Evolutionary conservation across 2,329 filamentous ascomycete species (phyloP), one percentile per base, ranked within the genome.

Genomic region (Aspergillus chevalieri): DNA sequence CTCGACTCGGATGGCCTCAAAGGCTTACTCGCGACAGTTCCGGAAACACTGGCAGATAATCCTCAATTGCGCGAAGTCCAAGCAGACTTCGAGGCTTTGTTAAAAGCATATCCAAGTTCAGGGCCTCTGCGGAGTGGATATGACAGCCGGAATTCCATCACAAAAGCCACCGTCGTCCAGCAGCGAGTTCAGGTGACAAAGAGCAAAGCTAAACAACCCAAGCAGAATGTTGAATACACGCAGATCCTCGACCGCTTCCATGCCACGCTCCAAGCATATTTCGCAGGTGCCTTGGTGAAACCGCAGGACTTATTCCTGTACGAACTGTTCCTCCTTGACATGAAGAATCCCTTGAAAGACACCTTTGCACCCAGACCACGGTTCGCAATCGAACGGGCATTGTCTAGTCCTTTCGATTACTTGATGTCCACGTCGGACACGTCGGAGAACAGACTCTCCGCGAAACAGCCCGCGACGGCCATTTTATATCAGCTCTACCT

Each of bases 81-180:
- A n/a, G 61, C 67, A 21, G 67, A 77, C 43, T 69, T 85, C 30
- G 68, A 73, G 41, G 59, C 61, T 10, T 64, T 87, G 5, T 60
- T 76, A 19, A 60, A 68, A 30, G 68, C 68, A 41, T 74, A 79
- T 14, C 65, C 75, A 43, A 66, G 72, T 42, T 71, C 75, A 8
- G 74, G 72, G 34, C 68, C 75, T 3, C 76, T 94, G 26, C 83
- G 84, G 53, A 94, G 85, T 69, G 85, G 85, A 64, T 87, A 93
- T 66, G 85, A 85, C 58, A 78, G 85, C 9, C 84, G 85, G 39
- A 76, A 77, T 55, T 74, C 77, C 4, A 76, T 75, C 15, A 64
- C 80, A 5, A 71, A 78, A 49, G 81, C 80, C 3, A 82, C 80
- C 0, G 71, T 83, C n/a, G 74, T 82, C 2, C 77, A 80, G 15